Conservation (phyloP, 352 stramenopile species). For the Phytophthora gonapodyides region DNA sequence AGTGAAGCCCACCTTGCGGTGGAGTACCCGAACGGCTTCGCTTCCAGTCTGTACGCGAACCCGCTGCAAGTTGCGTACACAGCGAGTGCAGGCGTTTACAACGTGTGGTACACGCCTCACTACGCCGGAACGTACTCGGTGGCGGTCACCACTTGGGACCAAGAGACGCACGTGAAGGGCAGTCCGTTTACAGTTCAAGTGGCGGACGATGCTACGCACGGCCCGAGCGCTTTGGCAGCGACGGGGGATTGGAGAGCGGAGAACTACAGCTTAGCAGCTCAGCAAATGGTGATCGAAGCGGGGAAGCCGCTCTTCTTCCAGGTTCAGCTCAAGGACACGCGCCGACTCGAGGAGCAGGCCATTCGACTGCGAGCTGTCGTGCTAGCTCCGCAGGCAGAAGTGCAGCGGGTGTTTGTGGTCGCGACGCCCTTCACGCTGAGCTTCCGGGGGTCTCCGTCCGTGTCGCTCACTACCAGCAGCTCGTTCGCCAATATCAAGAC, state of each 20-base stretch:
- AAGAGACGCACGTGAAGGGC: conserved; percentile 76
- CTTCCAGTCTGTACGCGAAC: conserved; percentile 47
- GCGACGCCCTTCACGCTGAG: conserved; percentile 49
- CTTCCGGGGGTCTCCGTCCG: conserved; percentile 57
- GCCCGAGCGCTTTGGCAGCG: conserved; percentile 71
- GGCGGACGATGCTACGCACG: conserved; percentile 66
- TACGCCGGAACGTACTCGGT: conserved; percentile 91
- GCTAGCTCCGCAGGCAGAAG: conserved; percentile 46
- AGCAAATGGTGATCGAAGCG: conserved; percentile 58
- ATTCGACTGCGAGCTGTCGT: conserved; percentile 64
- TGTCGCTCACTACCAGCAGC: conserved; percentile 42
- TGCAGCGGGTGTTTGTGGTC: conserved; percentile 61
- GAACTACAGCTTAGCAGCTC: conserved; percentile 52
- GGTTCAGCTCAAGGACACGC: conserved; percentile 91
- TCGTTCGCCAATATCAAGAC: conserved; percentile 49
- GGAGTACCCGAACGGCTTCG: conserved; percentile 57
- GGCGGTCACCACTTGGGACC: conserved; percentile 78
- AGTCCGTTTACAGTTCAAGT: conserved; percentile 91
- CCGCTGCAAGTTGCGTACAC: conserved; percentile 56
- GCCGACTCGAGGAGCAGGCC: conserved; percentile 69
- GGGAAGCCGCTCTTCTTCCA: conserved; percentile 73
- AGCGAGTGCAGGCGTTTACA: conserved; percentile 85
- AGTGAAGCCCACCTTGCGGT: conserved; percentile 70
- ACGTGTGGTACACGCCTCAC: conserved; percentile 91
- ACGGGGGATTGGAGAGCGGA: conserved; percentile 74